Percentiles rank a stretch among this genome's conserved stretches.
Evolutionary conservation across 108 stramenopile genomes (phyloP).

Genomic region (Pseudonitzschia pungens): DNA sequence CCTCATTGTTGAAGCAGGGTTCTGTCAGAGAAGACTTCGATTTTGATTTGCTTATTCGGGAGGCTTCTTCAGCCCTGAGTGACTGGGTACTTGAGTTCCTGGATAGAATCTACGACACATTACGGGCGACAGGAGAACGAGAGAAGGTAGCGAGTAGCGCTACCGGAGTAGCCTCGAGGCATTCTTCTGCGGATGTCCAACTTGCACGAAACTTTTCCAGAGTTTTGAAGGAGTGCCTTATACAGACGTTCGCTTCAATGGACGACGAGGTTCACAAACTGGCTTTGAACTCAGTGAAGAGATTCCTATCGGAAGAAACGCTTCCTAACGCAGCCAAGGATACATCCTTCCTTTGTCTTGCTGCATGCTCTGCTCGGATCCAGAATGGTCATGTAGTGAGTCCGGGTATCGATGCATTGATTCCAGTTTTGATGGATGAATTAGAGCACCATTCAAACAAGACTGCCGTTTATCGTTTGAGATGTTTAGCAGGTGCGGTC

Average conservation of each 20-base stretch:
- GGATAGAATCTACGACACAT: slow-evolving; percentile 76
- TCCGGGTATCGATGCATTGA: slow-evolving; percentile 75
- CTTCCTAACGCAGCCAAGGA: slow-evolving; percentile 81
- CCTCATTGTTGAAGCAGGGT: slow-evolving; percentile 58
- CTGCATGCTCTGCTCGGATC: slow-evolving; percentile 59
- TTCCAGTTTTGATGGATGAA: slow-evolving; percentile 66
- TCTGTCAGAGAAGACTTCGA: slow-evolving; percentile 29
- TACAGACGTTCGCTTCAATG: slow-evolving; percentile 80
- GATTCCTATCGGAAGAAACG: slow-evolving; percentile 76
- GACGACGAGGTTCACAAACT: slow-evolving; percentile 57
- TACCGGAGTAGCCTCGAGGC: slow-evolving; percentile 65
- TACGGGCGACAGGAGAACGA: slow-evolving; percentile 78
- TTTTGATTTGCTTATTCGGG: slow-evolving; percentile 49
- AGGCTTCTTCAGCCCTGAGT: slow-evolving; percentile 66
- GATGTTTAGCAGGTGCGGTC: slow-evolving; percentile 82
- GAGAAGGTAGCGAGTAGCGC: slow-evolving; percentile 77
- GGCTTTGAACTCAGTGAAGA: slow-evolving; percentile 60
- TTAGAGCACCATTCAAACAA: slow-evolving; percentile 68
- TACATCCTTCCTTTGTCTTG: slow-evolving; percentile 72
- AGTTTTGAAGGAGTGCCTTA: slow-evolving; percentile 75
- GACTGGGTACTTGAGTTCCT: slow-evolving; percentile 86
- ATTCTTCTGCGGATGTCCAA: slow-evolving; percentile 77
- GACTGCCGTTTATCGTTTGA: slow-evolving; percentile 72
- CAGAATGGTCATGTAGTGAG: slow-evolving; percentile 37
- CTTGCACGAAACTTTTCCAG: slow-evolving; percentile 76